These are phyloP conservation scores for Blastocrithidia nonstop DNA, from an alignment of 208 protist genomes.

Conservation along the genomic window DNA sequence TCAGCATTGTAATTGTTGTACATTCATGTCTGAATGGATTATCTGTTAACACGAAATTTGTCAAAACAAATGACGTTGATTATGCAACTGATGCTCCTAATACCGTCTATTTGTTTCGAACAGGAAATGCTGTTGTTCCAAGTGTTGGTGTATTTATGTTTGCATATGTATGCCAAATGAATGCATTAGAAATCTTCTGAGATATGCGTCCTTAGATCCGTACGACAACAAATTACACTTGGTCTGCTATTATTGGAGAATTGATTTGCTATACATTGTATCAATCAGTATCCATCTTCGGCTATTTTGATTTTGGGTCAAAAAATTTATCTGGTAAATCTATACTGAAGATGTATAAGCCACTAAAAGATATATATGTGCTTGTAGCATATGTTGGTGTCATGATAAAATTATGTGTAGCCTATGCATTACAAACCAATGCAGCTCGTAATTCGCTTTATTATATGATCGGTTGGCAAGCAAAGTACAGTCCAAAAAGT, in stretches of 20 bases:
- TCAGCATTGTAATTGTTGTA: conserved; percentile 41
- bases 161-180: conserved; percentile 46
- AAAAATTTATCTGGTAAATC: no score
- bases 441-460: conserved; percentile 34
- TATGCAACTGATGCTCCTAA: no score
- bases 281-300: conserved; percentile 30
- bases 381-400: no score
- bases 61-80: conserved; percentile 7
- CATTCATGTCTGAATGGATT: conserved; percentile 17
- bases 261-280: conserved; percentile 35
- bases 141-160: conserved; percentile 36
- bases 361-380: conserved; percentile 18
- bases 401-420: conserved; percentile 37
- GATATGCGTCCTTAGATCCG: conserved; percentile 21
- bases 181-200: conserved; percentile 26
- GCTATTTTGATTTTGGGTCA: conserved; percentile 52
- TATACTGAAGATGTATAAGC: conserved; percentile 39
- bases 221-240: conserved; percentile 15
- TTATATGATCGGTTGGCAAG: no score
- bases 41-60: conserved; percentile 6
- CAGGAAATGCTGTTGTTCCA: conserved; percentile 18
- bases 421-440: conserved; percentile 27
- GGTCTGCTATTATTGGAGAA: conserved; percentile 21
- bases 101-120: conserved; percentile 22
- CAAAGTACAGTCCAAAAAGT: no score